Base-by-base conservation (phyloP, 2,329 filamentous ascomycete genomes). In the Fusarium duplospermum region DNA sequence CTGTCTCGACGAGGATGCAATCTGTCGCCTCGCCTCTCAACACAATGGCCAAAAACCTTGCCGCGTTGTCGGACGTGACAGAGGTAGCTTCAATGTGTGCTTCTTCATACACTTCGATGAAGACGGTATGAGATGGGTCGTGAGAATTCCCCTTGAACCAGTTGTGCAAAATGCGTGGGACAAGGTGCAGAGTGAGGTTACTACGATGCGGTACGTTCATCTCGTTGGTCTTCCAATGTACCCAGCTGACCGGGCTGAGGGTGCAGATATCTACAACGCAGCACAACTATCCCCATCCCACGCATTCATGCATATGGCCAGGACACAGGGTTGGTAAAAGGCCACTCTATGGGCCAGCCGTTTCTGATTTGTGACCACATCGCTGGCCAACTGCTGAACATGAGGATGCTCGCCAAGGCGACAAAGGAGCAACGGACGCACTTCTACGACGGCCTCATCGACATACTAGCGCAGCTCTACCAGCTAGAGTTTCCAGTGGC, bases 31-130 rank as follows among this genome's bases (percentile, higher is more conserved):
- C 31, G 69, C 65, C n/a, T 72, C 71, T 57, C 64, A 45, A 47
- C 45, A 70, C 52, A 66, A 62, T 50, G 35, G 61, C 11, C 29
- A 27, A 20, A 63, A 50, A 52, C 38, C 56, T n/a, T 74, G 71
- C 36, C 56, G 33, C 35, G 38, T 70, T 45, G 16, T 63, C 24
- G 38, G 40, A 29, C 33, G 47, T 18, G 52, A 60, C 57, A 52
- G 38, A 8, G 72, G 72, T 24, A 75, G 72, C 56, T 73, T 69
- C 59, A 75, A 75, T 35, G 60, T 69, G 56, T 75, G 72, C 50
- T 71, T 75, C 61, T 69, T 75, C 40, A 61, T 73, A 50, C 20
- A 31, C 18, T 73, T 73, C 42, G 52, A 47, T 52, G 35, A 13
- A 16, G 60, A 63, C 14, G 50, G 62, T 52, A 47, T 35, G 27